Conservation (phyloP, 768 basidiomycete genomes). For the Coprinellus aureogranulatus region DNA sequence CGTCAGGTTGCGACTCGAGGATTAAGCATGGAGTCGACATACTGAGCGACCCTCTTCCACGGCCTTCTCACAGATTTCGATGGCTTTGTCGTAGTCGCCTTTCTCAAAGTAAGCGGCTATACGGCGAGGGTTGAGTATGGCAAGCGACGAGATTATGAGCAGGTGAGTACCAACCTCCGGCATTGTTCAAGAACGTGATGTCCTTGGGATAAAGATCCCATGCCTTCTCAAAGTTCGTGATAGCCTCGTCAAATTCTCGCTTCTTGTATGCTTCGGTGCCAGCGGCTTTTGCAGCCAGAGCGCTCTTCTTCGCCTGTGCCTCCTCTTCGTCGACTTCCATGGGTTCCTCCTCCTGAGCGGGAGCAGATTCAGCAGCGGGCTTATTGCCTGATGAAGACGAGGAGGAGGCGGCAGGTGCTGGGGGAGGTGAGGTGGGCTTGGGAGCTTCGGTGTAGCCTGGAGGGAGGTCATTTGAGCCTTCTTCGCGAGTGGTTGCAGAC, state of each 20-base stretch:
- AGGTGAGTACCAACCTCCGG: slow-evolving; percentile 55
- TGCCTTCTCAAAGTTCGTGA: slow-evolving; percentile 73
- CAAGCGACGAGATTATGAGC: background rate
- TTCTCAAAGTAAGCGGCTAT: slow-evolving; percentile 92
- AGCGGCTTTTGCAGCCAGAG: slow-evolving; percentile 74
- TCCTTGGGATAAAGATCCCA: slow-evolving; percentile 95
- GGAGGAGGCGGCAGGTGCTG: slow-evolving; percentile 42
- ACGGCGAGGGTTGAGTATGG: background rate
- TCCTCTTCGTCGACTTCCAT: slow-evolving; percentile 73
- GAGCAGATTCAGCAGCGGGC: slow-evolving; percentile 36
- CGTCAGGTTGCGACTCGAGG: background rate
- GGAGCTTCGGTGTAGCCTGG: slow-evolving; percentile 83
- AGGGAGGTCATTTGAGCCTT: slow-evolving; percentile 65
- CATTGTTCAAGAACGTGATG: slow-evolving; percentile 88
- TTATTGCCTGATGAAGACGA: slow-evolving; percentile 36
- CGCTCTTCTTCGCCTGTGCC: slow-evolving; percentile 70
- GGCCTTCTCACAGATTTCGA: slow-evolving; percentile 93
- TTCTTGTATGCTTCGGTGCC: slow-evolving; percentile 85
- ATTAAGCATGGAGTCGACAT: slow-evolving; percentile 17
- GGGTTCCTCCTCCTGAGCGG: slow-evolving; percentile 57
- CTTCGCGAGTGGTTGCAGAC: slow-evolving; percentile 78
- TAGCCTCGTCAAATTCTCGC: slow-evolving; percentile 76
- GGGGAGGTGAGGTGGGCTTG: slow-evolving; percentile 34
- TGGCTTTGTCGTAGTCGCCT: slow-evolving; percentile 85
- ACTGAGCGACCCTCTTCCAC: slow-evolving; percentile 89